Evolutionary conservation across 257 asterid species (phyloP), one percentile per base, ranked within the genome.

Genomic region (Henckelia pumila): DNA sequence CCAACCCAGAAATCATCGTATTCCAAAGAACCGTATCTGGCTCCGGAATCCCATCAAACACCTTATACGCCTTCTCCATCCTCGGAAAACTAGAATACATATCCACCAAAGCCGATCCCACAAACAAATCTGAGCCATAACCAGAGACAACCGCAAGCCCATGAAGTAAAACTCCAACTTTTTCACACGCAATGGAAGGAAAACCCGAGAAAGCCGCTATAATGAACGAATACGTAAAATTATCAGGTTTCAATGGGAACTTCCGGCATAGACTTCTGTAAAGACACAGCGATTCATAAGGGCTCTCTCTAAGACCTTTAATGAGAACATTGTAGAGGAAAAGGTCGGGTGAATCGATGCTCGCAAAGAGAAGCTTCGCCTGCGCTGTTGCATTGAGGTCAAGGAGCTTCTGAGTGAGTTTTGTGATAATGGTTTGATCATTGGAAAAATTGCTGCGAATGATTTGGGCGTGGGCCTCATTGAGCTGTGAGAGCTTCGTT

Each of bases 21-120:
- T 88, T 93, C 96, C 98, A 93, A 71, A 85, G 79, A 59, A 93
- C 94, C 32, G 89, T 83, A 77, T 93, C 96, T 24, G 88, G 91
- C 2, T 79, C 79, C 8, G 82, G 7, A 73, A 88, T 86, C 79
- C 71, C 82, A 69, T 81, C 95, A 29, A 93, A 93, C 95, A 93
- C 90, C 82, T 83, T 89, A 59, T 69, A 71, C 2, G 95, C 98
- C 37, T 67, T 28, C 20, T 68, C 57, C 29, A 80, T 73, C 74
- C 79, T 77, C 47, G 47, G 10, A 35, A 35, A 35, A 10, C 47
- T 35, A 35, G 47, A 14, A 35, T 35, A 35, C 47, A 35, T 35
- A 35, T 83, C 96, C 14, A 88, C 88, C 53, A 92, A 82, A 35
- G 96, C 90, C 10, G 98, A 92, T 14, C 96, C 96, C 69, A 92